These are phyloP conservation scores for Chaetomium globosum DNA, from an alignment of 2,329 filamentous ascomycete species.

Conservation along the genomic window DNA sequence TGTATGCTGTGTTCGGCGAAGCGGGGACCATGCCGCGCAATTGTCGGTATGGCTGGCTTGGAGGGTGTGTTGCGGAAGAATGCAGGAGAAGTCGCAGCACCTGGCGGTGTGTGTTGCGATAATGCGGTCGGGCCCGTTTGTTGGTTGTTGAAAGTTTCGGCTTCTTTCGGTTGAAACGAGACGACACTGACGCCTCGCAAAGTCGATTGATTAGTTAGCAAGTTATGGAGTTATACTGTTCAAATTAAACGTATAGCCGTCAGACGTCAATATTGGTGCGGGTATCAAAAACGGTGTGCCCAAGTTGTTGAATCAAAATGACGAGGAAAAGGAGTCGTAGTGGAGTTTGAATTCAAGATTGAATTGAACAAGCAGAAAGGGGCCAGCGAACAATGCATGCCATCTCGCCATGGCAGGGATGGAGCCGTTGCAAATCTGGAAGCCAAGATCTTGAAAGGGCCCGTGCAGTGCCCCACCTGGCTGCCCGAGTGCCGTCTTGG, in stretches of 20 bases:
- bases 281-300: neutral
- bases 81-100: neutral
- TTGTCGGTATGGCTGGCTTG: neutral
- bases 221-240: constrained; percentile 2
- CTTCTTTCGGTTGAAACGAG: constrained; percentile 8
- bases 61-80: neutral
- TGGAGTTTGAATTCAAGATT: constrained; percentile 13
- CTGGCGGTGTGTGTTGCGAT: constrained; percentile 1
- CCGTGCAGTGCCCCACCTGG: constrained; percentile 10
- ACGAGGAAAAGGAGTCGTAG: constrained; percentile 3
- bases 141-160: neutral
- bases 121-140: neutral
- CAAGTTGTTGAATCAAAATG: constrained; percentile 15
- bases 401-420: neutral
- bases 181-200: constrained; percentile 23
- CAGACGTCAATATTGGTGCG: neutral
- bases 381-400: constrained; percentile 13
- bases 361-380: constrained; percentile 20
- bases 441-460: constrained; percentile 13
- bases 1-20: neutral
- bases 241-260: constrained; percentile 16
- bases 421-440: constrained; percentile 9
- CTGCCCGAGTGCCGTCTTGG: constrained; percentile 19
- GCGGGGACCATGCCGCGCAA: constrained; percentile 4
- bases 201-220: neutral